A percentile compares a stretch with the other conserved stretches of the same genome.
Evolutionary conservation across 2,329 filamentous ascomycete species (phyloP).

Genomic region (Pyricularia pennisetigena): DNA sequence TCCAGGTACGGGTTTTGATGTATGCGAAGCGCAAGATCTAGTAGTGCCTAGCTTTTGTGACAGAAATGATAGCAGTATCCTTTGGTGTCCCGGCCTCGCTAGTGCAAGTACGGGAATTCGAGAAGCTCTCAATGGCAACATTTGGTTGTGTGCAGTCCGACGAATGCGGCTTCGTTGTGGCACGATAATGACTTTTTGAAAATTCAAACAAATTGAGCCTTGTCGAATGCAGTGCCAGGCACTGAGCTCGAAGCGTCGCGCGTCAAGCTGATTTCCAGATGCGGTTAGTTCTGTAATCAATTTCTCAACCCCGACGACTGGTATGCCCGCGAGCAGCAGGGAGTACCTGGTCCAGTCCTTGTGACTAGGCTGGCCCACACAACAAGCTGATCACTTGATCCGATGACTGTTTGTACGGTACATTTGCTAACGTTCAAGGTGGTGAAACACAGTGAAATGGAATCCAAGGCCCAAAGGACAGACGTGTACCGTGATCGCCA

Average conservation of each 20-base stretch:
- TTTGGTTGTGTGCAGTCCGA: not conserved
- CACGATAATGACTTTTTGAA: not conserved
- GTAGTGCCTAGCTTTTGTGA: not conserved
- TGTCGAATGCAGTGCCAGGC: not conserved
- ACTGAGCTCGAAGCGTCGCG: not conserved
- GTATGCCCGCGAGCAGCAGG: not conserved
- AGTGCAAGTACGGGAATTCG: not conserved
- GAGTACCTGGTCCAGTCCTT: not conserved
- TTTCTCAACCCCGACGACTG: not conserved
- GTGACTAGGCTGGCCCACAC: not conserved
- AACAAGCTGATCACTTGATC: not conserved
- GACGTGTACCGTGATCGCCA: not conserved
- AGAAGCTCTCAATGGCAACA: not conserved
- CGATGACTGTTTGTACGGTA: constrained; percentile 3
- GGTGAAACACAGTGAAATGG: not conserved
- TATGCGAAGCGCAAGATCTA: constrained; percentile 19
- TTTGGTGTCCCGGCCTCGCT: not conserved
- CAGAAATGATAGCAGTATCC: not conserved
- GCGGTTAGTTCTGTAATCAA: constrained; percentile 1
- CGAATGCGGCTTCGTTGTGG: not conserved
- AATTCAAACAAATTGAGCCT: not conserved
- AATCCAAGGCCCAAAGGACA: not conserved
- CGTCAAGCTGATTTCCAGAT: constrained; percentile 6
- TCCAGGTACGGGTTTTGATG: constrained; percentile 6
- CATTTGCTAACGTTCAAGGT: not conserved